phyloP scores from a whole-genome alignment of 129 eudicot genomes.

The Sambucus nigra region DNA sequence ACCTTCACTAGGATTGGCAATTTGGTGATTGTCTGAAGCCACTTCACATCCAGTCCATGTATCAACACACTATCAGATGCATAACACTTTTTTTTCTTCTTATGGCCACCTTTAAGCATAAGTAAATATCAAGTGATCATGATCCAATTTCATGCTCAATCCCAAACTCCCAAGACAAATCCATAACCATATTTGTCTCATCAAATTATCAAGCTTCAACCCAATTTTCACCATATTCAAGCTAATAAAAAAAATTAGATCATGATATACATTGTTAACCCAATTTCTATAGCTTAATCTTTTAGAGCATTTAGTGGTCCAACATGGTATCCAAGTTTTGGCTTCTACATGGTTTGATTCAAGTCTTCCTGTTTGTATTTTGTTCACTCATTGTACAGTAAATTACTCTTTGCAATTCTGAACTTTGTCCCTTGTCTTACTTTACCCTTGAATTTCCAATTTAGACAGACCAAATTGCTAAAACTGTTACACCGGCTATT shows the following conservation, averaged over 20 bases:
- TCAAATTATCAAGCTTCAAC: neutral
- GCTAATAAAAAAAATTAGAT: neutral
- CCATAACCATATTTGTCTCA: neutral
- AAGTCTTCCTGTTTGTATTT: too few species aligned
- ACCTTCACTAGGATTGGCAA: constrained; percentile 96
- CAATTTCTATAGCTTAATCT: too few species aligned
- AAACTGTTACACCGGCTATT: too few species aligned
- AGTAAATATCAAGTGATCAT: neutral
- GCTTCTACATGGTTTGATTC: too few species aligned
- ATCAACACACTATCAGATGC: neutral
- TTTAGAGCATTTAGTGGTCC: too few species aligned
- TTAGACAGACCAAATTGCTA: too few species aligned
- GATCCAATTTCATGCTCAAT: neutral
- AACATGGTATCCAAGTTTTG: too few species aligned
- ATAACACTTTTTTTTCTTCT: neutral
- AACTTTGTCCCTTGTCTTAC: too few species aligned
- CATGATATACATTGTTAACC: too few species aligned
- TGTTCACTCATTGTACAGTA: too few species aligned
- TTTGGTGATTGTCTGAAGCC: constrained; percentile 88
- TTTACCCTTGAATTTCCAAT: too few species aligned
- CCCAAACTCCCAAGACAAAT: neutral
- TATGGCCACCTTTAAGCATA: neutral
- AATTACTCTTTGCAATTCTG: too few species aligned
- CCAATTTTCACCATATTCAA: neutral
- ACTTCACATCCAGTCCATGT: constrained; percentile 64